Conservation (phyloP, 2,329 filamentous ascomycete genomes). For the Venturiaceae sp. region DNA sequence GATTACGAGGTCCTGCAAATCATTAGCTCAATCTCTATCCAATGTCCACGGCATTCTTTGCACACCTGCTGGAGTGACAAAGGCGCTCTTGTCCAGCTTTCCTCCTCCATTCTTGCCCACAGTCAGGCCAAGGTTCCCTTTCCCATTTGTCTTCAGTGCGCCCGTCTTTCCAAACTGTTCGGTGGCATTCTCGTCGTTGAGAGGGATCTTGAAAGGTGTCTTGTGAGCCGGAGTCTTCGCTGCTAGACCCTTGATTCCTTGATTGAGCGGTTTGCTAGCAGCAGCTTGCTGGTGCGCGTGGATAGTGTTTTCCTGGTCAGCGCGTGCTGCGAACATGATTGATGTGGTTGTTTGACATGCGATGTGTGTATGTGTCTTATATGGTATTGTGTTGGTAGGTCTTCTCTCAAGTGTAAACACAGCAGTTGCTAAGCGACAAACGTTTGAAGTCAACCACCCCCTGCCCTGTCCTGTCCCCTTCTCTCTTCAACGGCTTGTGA, state of each 20-base stretch:
- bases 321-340: conserved; percentile 61
- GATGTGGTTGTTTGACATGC: conserved; percentile 14
- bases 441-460: background rate
- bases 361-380: background rate
- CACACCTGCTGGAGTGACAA: conserved; percentile 75
- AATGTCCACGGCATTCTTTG: conserved; percentile 8
- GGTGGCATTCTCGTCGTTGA: conserved; percentile 80
- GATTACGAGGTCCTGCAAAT: conserved; percentile 49
- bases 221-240: conserved; percentile 80
- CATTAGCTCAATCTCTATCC: background rate
- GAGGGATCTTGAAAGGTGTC: conserved; percentile 67
- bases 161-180: conserved; percentile 37
- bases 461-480: background rate
- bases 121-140: conserved; percentile 30
- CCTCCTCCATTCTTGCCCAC: conserved; percentile 39
- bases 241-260: conserved; percentile 48
- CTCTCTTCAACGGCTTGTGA: background rate
- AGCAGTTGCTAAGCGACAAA: conserved; percentile 2
- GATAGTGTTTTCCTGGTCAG: conserved; percentile 82
- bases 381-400: background rate
- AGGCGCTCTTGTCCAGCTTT: conserved; percentile 50
- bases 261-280: conserved; percentile 62
- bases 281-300: conserved; percentile 63
- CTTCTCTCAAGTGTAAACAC: background rate
- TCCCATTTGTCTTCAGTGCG: conserved; percentile 49